Base-by-base conservation (phyloP, 1,139 yeast genomes). In the Kurtzmaniella natalensis region DNA sequence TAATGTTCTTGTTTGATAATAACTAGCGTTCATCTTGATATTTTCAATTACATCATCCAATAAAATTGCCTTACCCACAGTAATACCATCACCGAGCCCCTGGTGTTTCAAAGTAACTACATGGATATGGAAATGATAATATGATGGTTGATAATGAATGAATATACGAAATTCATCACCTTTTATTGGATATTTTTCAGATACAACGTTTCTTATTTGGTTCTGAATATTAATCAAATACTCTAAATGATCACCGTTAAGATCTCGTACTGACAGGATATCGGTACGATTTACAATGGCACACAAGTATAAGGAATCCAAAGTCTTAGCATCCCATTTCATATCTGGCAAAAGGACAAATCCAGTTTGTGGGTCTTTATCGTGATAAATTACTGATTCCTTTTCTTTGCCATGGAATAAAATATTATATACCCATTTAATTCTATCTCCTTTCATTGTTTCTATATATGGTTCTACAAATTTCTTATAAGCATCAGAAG, bases 111-210 rank as follows among this genome's bases (percentile, higher is more conserved):
- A 68, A 47, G 82, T 83, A 17, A 88, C 95, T n/a, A 85, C 80
- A 52, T 92, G 98, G 24, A 92, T 71, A 54, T 92, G 98, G 65
- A 92, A 81, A 51, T 92, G 97, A 52, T 92, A 92, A 55, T 92
- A 92, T 0, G 96, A 85, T 0, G 99, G 99, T 43, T 89, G 97
- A 55, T 92, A 88, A 55, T 88, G 97, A 34, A 88, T 70, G 51
- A 82, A 89, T 1, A 87, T 55, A 41, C 94, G 72, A 45, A 89
- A 55, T 44, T 79, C 73, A 47, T 78, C 78, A 2, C 31, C 41
- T 6, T 17, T 23, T 4, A 68, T 32, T 0, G 46, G 51, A 31
- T 73, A 63, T 20, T 67, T 66, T 25, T 64, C 63, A 1, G 74
- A 55, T 1, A 86, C 72, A 5, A 73, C 71, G 1, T 51, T 44